Base-by-base conservation (phyloP, 495 filamentous ascomycete genomes). In the Neurospora sp. region DNA sequence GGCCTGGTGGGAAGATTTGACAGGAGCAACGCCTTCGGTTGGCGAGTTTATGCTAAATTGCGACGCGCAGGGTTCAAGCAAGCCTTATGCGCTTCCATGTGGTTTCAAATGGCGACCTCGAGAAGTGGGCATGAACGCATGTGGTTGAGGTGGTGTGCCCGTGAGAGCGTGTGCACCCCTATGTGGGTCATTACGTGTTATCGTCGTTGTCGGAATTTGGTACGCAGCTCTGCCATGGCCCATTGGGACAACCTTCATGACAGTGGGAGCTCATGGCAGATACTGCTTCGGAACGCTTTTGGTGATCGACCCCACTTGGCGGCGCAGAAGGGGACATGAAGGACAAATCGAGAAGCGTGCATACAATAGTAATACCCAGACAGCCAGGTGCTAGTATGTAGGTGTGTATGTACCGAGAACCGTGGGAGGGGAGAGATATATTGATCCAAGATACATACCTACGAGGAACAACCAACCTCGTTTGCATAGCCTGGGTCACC, bases 31-130 rank as follows among this genome's bases (percentile, higher is more conserved):
- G 72, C 73, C 75, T 74, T 69, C 76, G 72, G 74, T 59, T 75
- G 76, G 44, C 74, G 77, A 76, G 70, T 81, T 81, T 81, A 81
- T 81, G 78, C 79, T 81, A 81, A 81, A 81, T 79, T 72, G 73
- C 12, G 73, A 27, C 12, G 14, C 14, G 40, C 78, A 76, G 71
- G 74, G 54, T 39, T 62, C 69, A 70, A 27, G 42, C 71, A 75
- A 76, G 75, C 75, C 75, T 77, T 77, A 70, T 70, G 72, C 71
- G 20, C 23, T 39, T 31, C 23, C 54, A 62, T 62, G 54, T 66
- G 54, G 27, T 66, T 66, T 66, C 54, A 66, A 35, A 35, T 66
- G 54, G 5, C 27, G 54, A 66, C 27, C 23, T 66, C 54, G 27
- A 66, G 54, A 35, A 62, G 54, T 9, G 27, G 54, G 14, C 54